These are phyloP conservation scores for Lathyrus oleraceus DNA, from an alignment of 306 rosid genomes.

Conservation along the genomic window DNA sequence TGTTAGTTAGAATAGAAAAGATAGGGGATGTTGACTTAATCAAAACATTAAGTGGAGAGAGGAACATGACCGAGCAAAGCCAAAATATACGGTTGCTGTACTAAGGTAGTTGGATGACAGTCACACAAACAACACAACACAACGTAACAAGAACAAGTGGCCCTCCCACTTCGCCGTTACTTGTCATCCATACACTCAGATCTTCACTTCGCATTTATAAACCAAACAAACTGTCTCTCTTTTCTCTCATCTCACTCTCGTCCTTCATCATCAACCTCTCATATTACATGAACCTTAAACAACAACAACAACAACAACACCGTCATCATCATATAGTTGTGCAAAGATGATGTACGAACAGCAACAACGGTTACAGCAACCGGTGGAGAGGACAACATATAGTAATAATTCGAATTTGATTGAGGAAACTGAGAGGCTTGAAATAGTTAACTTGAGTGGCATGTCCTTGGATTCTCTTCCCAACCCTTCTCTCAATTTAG, in stretches of 20 bases:
- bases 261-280: neutral
- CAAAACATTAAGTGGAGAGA: neutral
- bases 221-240: neutral
- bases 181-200: neutral
- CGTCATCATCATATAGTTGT: too few species aligned
- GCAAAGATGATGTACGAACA: conserved; percentile 59
- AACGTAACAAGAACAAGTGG: neutral
- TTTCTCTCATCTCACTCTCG: neutral
- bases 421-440: conserved; percentile 57
- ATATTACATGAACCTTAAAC: too few species aligned
- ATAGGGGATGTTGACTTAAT: neutral
- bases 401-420: neutral
- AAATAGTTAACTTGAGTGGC: conserved; percentile 79
- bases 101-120: neutral
- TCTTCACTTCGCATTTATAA: neutral
- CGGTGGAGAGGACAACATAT: conserved; percentile 21
- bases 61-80: neutral
- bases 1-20: neutral
- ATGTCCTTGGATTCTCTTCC: conserved; percentile 74
- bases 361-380: conserved; percentile 39
- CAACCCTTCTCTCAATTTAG: conserved; percentile 64
- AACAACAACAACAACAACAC: too few species aligned
- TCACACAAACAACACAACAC: neutral
- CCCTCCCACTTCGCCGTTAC: neutral
- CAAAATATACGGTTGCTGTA: conserved; percentile 14